Conservation (phyloP, 192 early-diverging fungal species). For the Paraglomus brasilianum region DNA sequence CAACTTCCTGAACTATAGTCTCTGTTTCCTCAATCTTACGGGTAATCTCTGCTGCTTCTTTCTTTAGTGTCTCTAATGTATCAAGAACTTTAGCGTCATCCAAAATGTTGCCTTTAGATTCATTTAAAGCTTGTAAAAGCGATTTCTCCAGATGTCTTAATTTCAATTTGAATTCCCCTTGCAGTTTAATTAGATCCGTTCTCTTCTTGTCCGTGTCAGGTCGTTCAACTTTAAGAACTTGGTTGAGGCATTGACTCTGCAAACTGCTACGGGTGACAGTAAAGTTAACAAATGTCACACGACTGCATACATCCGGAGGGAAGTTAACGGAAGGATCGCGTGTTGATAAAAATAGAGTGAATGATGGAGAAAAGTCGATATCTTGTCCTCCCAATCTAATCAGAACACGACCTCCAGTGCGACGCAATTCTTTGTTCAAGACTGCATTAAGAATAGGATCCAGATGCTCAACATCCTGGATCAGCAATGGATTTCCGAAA, state of each 20-base stretch:
- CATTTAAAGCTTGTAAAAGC: constrained; percentile 89
- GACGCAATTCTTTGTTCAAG: constrained; percentile 94
- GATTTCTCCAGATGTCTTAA: constrained; percentile 92
- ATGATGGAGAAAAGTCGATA: constrained; percentile 98
- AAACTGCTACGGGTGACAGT: constrained; percentile 94
- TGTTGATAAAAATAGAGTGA: constrained; percentile 92
- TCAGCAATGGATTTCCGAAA: constrained; percentile 96
- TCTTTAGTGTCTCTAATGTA: constrained; percentile 94
- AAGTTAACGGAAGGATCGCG: constrained; percentile 92
- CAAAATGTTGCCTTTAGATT: constrained; percentile 94
- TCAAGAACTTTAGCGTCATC: constrained; percentile 95
- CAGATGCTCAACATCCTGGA: constrained; percentile 95
- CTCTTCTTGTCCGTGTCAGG: constrained; percentile 95
- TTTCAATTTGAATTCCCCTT: constrained; percentile 95
- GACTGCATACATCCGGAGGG: constrained; percentile 94
- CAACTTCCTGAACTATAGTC: constrained; percentile 91
- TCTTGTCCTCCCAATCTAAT: constrained; percentile 96
- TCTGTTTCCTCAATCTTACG: constrained; percentile 94
- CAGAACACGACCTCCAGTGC: constrained; percentile 93
- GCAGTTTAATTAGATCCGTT: constrained; percentile 87
- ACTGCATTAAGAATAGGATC: constrained; percentile 98
- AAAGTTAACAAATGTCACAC: constrained; percentile 99
- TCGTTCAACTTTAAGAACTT: constrained; percentile 91
- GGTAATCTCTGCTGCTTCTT: constrained; percentile 92
- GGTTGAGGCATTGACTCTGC: constrained; percentile 96